These are phyloP conservation scores for Leccinum broughii DNA, from an alignment of 768 basidiomycete species.

Conservation along the genomic window DNA sequence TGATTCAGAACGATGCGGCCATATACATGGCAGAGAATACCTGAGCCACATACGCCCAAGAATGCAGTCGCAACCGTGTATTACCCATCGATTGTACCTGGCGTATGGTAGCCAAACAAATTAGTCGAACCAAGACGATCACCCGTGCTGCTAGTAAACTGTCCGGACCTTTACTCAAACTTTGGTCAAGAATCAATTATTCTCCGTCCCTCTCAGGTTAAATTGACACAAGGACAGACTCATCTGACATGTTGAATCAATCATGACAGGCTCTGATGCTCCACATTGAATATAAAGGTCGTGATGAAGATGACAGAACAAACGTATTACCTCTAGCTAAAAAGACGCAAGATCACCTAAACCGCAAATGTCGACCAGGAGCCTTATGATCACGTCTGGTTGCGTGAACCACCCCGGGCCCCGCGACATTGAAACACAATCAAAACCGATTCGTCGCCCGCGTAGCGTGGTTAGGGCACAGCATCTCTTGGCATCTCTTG, in stretches of 20 bases:
- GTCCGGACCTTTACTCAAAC: not conserved
- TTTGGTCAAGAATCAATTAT: not conserved
- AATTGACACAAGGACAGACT: not conserved
- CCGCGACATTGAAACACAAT: constrained; percentile 57
- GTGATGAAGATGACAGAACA: not conserved
- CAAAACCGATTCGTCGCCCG: constrained; percentile 51
- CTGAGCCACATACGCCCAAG: not conserved
- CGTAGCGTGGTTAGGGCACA: constrained; percentile 64
- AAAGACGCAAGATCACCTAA: not conserved
- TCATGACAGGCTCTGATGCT: not conserved
- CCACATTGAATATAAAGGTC: not conserved
- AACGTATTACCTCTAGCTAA: not conserved
- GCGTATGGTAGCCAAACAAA: not conserved
- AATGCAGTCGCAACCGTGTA: constrained; percentile 5
- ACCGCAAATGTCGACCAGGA: not conserved
- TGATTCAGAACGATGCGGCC: constrained; percentile 7
- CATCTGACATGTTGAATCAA: not conserved
- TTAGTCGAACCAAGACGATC: not conserved
- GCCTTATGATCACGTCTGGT: not conserved
- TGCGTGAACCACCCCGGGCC: constrained; percentile 64
- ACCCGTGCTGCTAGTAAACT: not conserved
- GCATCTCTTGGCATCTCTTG: constrained; percentile 55
- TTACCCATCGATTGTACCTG: constrained; percentile 7
- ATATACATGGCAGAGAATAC: not conserved
- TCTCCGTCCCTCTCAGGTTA: not conserved